phyloP scores from a whole-genome alignment of 1,139 yeast genomes.

The Saccharomyces hybrid region DNA sequence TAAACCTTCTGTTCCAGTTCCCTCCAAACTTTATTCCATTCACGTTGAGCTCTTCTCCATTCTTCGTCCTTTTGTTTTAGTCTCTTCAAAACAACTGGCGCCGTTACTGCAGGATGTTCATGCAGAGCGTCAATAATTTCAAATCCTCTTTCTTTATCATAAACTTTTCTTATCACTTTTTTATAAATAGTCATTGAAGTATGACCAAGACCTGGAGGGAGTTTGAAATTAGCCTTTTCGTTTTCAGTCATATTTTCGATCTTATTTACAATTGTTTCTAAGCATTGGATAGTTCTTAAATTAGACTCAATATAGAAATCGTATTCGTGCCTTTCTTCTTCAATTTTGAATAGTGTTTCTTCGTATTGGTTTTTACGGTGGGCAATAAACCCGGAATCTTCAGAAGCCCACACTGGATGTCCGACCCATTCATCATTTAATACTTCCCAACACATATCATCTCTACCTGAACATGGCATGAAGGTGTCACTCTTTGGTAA shows the following conservation, averaged over 20 bases:
- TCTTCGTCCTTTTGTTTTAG: constrained; percentile 97
- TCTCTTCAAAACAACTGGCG: constrained; percentile 84
- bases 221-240: constrained; percentile 75
- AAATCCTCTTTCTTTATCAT: constrained; percentile 89
- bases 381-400: constrained; percentile 95
- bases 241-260: constrained; percentile 89
- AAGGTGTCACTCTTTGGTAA: constrained; percentile 90
- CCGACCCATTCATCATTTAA: constrained; percentile 99
- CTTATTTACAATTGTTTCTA: constrained; percentile 91
- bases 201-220: constrained; percentile 94
- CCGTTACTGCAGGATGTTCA: constrained; percentile 90
- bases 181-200: constrained; percentile 86
- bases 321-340: constrained; percentile 95
- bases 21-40: constrained; percentile 99
- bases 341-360: constrained; percentile 88
- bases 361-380: constrained; percentile 97
- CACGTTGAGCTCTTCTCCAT: constrained; percentile 97
- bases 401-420: constrained; percentile 99
- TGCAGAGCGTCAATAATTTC: constrained; percentile 95
- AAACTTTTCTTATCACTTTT: constrained; percentile 83
- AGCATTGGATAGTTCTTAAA: constrained; percentile 85
- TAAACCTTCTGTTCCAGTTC: constrained; percentile 94
- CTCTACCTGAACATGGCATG: constrained; percentile 98
- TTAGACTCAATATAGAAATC: constrained; percentile 94
- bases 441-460: constrained; percentile 99